Evolutionary conservation across 2,329 filamentous ascomycete species (phyloP), one percentile per base, ranked within the genome.

Genomic region (Herpotrichia juniperi): DNA sequence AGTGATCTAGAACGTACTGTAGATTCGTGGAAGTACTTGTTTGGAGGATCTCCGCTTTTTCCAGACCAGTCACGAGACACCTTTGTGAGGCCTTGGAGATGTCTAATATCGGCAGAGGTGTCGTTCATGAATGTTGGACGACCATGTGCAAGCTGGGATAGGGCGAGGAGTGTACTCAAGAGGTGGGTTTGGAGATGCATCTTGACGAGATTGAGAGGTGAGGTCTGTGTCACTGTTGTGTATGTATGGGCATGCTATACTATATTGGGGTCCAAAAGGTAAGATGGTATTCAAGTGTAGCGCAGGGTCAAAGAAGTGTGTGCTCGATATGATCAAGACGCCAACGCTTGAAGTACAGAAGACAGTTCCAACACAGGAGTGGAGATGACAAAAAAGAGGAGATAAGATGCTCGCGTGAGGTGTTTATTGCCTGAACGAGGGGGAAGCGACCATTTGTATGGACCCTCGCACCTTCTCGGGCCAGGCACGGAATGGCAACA

Each of bases 1-100:
- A 12, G 11, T 10, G 22, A 17, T n/a, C 14, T 39, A 16, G 32
- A 6, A 53, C 58, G 8, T 62, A 66, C 64, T 1, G 58, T 67
- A 1, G 65, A 64, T 44, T 74, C 72, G 56, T 73, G 66, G 47
- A 74, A 74, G 59, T 71, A 74, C 43, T 59, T 74, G 57, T 34
- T 54, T 24, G 16, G 54, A 43, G 49, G 55, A 54, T 58, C 56
- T 42, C 56, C 50, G 42, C 43, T 42, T 49, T 53, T 59, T 37
- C 48, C 61, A 35, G 62, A 62, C 31, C 57, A 56, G 54, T 65
- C 59, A 34, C 39, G 53, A 3, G 46, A 40, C n/a, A 62, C 53
- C n/a, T 46, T 49, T 8, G 64, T 61, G 19, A 68, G 62, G n/a
- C 54, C 57, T 14, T 46, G 42, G 10, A 63, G 48, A 47, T 45